These are phyloP conservation scores for Metarhizium album DNA, from an alignment of 2,329 filamentous ascomycete genomes.

Conservation along the genomic window DNA sequence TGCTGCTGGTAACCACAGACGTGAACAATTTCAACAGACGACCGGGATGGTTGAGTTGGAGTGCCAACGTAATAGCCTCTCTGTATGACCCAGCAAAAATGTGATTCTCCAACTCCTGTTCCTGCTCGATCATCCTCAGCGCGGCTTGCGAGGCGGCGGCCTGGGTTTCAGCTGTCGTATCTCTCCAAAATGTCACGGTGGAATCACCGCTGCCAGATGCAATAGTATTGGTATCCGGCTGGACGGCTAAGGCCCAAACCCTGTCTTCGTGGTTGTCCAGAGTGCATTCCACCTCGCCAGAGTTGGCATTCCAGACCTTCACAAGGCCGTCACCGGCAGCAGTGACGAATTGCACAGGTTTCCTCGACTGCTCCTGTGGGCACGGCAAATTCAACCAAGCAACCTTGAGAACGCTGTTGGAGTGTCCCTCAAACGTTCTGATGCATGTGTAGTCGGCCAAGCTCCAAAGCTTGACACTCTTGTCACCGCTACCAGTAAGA, in stretches of 20 bases:
- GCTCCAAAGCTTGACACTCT: slow-evolving; percentile 93
- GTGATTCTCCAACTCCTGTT: slow-evolving; percentile 88
- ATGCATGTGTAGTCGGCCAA: slow-evolving; percentile 86
- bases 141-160: slow-evolving; percentile 63
- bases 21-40: slow-evolving; percentile 78
- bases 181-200: slow-evolving; percentile 89
- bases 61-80: slow-evolving; percentile 81
- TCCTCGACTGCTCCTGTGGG: slow-evolving; percentile 41
- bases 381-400: slow-evolving; percentile 61
- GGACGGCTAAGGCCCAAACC: slow-evolving; percentile 78
- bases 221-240: slow-evolving; percentile 59
- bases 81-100: slow-evolving; percentile 81
- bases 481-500: slow-evolving; percentile 87
- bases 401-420: slow-evolving; percentile 89
- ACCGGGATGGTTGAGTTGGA: slow-evolving; percentile 90
- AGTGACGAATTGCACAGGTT: slow-evolving; percentile 63
- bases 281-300: slow-evolving; percentile 76
- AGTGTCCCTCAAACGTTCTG: slow-evolving; percentile 90
- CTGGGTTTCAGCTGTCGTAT: slow-evolving; percentile 75
- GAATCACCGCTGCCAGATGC: slow-evolving; percentile 89
- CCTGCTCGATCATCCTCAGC: slow-evolving; percentile 77
- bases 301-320: slow-evolving; percentile 88
- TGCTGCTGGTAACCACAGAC: slow-evolving; percentile 55
- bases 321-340: slow-evolving; percentile 91
- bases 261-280: slow-evolving; percentile 95